Base-by-base conservation (phyloP, 805 yeast species). In the Saccharomyces paradoxus region DNA sequence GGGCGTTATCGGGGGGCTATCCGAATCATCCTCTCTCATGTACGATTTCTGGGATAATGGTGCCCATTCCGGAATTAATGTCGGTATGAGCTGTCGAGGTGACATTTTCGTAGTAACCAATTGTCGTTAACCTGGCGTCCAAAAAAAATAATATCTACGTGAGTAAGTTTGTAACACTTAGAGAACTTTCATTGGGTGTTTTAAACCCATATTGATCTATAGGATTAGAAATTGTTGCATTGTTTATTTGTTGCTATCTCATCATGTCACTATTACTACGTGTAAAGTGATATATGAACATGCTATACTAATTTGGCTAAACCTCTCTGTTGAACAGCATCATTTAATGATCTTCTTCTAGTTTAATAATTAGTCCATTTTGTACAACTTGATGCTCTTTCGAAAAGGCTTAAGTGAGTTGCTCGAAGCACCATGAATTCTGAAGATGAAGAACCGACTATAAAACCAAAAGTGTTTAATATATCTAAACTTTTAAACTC, bases 401-500 rank as follows among this genome's bases (percentile, higher is more conserved):
- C 24, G 6, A 37, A 7, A 10, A 37, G 6, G 13, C 3, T 17
- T 8, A 37, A 17, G 44, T 8, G 8, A 37, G 37, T 13, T 31
- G 17, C n/a, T 37, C 7, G 22, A 10, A 37, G 7, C 9, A 17
- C 12, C 7, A 37, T 37, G 44, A 21, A 37, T 17, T n/a, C 17
- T 3, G 17, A 24, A 37, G 44, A 10, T 37, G 44, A 17, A 17
- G 24, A 17, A 17, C 44, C 44, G 3, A 37, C 44, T 8, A n/a
- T 17, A 37, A 37, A 9, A 4, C 24, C 44, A 37, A 37, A 37
- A 8, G 44, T 8, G 13, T 37, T 37, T 17, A 37, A 10, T 8
- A 37, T 37, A 17, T 17, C 44, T 37, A 17, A 10, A 37, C 44
- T 37, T 37, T 37, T 37, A 10, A 17, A 50, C 44, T 50, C 60